phyloP scores from a whole-genome alignment of 192 early-diverging fungal species.

The Dimargaris verticillata region DNA sequence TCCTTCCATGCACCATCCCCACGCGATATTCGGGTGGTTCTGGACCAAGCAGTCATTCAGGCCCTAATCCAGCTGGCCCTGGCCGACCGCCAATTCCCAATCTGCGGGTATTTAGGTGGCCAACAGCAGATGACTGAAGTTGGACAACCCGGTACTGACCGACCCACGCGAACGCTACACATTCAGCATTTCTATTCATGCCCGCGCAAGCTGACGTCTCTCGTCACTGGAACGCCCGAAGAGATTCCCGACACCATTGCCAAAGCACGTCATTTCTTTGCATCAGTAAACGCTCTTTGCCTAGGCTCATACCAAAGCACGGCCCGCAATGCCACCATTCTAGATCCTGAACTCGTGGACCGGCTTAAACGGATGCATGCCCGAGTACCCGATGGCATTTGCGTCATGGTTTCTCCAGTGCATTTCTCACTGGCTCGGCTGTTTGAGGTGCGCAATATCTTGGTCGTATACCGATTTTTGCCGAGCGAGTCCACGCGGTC shows the following conservation, averaged over 20 bases:
- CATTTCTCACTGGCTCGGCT: neutral
- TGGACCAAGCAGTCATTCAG: neutral
- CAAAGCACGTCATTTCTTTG: neutral
- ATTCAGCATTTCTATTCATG: neutral
- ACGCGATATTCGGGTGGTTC: neutral
- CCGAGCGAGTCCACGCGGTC: neutral
- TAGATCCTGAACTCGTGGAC: neutral
- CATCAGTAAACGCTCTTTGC: neutral
- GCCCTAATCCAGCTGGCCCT: neutral
- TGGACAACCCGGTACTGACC: neutral
- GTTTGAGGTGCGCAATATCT: conserved; percentile 1
- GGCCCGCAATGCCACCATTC: neutral
- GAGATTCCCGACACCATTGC: neutral
- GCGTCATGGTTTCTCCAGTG: neutral
- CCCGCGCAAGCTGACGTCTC: neutral
- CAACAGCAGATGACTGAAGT: neutral
- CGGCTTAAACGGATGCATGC: neutral
- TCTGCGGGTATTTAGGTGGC: conserved; percentile 5
- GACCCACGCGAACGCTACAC: neutral
- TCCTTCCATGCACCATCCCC: neutral
- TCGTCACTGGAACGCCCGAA: neutral
- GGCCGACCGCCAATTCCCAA: neutral
- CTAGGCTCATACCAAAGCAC: neutral
- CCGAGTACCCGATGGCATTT: conserved; percentile 1
- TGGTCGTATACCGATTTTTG: neutral